These are phyloP conservation scores for Baeospora myosura DNA, from an alignment of 1,284 basidiomycete species.

Conservation along the genomic window DNA sequence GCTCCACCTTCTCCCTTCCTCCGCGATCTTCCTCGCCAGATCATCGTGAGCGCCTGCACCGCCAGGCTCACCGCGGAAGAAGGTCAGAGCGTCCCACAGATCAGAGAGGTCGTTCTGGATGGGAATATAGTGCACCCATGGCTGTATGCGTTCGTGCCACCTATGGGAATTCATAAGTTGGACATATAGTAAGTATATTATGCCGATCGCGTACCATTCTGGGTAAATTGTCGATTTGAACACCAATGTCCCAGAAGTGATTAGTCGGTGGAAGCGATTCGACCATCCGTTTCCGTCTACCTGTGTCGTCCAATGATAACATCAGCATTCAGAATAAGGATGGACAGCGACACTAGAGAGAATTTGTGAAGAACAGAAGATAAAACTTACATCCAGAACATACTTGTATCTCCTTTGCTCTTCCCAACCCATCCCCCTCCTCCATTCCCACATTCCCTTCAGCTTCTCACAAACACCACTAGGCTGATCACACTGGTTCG, in stretches of 20 bases:
- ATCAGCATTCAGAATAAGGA: too few species aligned
- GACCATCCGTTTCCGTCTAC: slow-evolving; percentile 68
- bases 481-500: slow-evolving; percentile 35
- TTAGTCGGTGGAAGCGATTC: slow-evolving; percentile 58
- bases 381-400: slow-evolving; percentile 47
- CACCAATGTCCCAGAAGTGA: slow-evolving; percentile 53
- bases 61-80: too few species aligned
- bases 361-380: too few species aligned
- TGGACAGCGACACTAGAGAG: too few species aligned
- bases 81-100: slow-evolving; percentile 44
- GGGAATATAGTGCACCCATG: slow-evolving; percentile 59
- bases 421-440: slow-evolving; percentile 24
- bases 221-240: slow-evolving; percentile 61
- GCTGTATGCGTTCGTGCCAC: slow-evolving; percentile 36
- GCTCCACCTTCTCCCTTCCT: slow-evolving; percentile 49
- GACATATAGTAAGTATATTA: too few species aligned
- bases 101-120: slow-evolving; percentile 48
- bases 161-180: too few species aligned
- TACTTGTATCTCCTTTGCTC: slow-evolving; percentile 53
- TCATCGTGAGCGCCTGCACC: slow-evolving; percentile 44
- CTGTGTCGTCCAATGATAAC: too few species aligned
- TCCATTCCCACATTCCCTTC: slow-evolving; percentile 34
- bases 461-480: slow-evolving; percentile 40
- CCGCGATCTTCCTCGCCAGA: slow-evolving; percentile 45
- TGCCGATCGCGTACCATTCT: slow-evolving; percentile 42